Conservation (phyloP, 1,284 basidiomycete genomes). For the Phenoliferia sp. region DNA sequence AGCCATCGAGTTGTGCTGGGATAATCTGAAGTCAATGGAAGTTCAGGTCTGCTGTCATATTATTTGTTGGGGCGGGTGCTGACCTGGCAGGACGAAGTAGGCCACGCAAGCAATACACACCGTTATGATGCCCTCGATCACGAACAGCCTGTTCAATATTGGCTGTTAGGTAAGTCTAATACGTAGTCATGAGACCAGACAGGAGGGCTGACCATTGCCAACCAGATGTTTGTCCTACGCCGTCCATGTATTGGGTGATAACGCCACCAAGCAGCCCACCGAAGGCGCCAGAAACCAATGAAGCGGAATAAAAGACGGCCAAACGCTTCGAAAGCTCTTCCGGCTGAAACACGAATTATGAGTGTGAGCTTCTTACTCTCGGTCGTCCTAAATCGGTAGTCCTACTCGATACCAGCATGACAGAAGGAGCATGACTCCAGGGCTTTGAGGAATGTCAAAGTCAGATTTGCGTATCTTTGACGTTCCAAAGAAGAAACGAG, state of each 20-base stretch:
- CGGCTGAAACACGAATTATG: neutral
- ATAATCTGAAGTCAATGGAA: neutral
- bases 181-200: neutral
- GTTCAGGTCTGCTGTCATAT: neutral
- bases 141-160: neutral
- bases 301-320: neutral
- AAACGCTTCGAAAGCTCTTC: neutral
- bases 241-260: neutral
- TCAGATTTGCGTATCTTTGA: too few species aligned
- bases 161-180: neutral
- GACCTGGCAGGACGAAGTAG: neutral
- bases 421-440: neutral
- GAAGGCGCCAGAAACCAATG: neutral
- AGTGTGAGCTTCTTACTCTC: neutral
- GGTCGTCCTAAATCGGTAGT: neutral
- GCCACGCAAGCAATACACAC: neutral
- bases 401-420: neutral
- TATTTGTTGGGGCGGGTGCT: neutral
- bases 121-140: neutral
- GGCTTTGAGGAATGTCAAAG: neutral
- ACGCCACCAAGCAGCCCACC: neutral
- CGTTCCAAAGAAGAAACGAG: neutral
- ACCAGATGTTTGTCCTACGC: neutral
- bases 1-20: neutral
- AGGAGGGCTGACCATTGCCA: neutral